phyloP scores from a whole-genome alignment of 2,329 filamentous ascomycete genomes.

The Colletotrichum sp. region DNA sequence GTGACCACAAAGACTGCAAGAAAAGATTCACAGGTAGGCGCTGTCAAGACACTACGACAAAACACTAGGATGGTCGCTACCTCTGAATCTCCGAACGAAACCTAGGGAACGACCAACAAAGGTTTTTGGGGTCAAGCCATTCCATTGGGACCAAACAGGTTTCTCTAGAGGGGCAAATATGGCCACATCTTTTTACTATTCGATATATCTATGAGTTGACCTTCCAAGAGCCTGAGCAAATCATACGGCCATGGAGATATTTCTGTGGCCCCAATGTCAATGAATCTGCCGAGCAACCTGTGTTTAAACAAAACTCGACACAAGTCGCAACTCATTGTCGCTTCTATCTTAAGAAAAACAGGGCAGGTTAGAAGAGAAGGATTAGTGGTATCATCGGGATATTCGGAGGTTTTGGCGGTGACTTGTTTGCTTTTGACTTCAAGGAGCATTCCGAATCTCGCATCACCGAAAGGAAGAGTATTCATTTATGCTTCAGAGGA shows the following conservation, averaged over 20 bases:
- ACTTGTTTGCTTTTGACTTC: neutral
- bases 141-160: neutral
- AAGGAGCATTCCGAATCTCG: neutral
- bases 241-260: neutral
- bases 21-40: neutral
- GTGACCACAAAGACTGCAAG: neutral
- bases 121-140: neutral
- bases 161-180: neutral
- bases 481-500: neutral
- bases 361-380: neutral
- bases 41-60: neutral
- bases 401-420: neutral
- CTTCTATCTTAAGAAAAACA: neutral
- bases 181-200: neutral
- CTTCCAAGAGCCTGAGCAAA: neutral
- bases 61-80: too few species aligned
- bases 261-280: too few species aligned
- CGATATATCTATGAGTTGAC: neutral
- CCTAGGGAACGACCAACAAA: neutral
- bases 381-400: neutral
- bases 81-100: neutral
- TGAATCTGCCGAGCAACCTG: neutral
- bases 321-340: neutral
- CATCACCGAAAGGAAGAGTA: neutral
- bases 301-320: neutral